Base-by-base conservation (phyloP, 768 basidiomycete species). In the Leccinum fibrillosum region DNA sequence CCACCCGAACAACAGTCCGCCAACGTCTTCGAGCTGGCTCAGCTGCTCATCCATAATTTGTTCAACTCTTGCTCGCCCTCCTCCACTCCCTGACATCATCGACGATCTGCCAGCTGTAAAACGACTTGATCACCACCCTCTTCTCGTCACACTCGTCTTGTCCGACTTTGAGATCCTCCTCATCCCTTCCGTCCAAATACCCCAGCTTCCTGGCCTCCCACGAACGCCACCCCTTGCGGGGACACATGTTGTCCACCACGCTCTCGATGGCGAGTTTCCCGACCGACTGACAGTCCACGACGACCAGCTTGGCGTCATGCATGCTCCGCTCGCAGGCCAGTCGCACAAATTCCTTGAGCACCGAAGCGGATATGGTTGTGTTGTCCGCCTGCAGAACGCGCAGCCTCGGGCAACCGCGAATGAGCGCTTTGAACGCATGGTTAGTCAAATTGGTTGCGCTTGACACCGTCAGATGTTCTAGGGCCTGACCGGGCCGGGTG, bases 91-190 rank as follows among this genome's bases (percentile, higher is more conserved):
- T 78, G 54, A 79, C 81, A 34, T 79, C 83, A 68, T 93, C 92
- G 37, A 94, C 90, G 10, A 82, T 88, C 77, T 92, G 89, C 89
- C 89, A 92, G 51, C 87, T 85, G 71, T 89, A 88, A 71, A 92
- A 94, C 25, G 88, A 85, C 81, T 92, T 92, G 62, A 94, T 68
- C 52, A 90, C 86, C 25, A 94, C 86, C 25, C 86, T 77, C 66
- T 66, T 72, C 65, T 81, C 79, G 61, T 93, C 91, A 66, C 90
- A 92, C 70, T 94, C 92, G 70, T 92, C 88, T 74, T 90, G 86
- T 47, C 86, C 88, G 10, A 84, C 72, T 70, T 82, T 84, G 57
- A 88, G 72, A 37, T 83, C 82, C 61, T 89, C 86, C 7, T 77
- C 75, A 67, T 92, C 90, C 63, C 83, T 74, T 55, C 75, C 83